Evolutionary conservation across 495 filamentous ascomycete genomes (phyloP).

Genomic region (Penicillium paxilli): DNA sequence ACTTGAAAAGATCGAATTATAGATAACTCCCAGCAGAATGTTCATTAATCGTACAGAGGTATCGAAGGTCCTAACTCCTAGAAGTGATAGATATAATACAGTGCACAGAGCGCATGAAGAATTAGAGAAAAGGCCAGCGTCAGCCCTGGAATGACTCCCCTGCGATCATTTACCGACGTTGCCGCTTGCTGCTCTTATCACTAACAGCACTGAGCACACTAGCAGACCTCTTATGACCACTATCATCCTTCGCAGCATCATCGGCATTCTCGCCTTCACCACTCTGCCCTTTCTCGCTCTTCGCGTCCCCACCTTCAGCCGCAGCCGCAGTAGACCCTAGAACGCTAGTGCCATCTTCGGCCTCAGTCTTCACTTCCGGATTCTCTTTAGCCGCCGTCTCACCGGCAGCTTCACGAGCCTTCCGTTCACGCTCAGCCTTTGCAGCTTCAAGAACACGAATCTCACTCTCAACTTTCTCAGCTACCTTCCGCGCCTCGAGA

Average conservation of each 20-base stretch:
- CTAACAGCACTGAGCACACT: conserved; percentile 69
- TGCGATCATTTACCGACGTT: conserved; percentile 59
- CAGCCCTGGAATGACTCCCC: too few species aligned
- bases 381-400: conserved; percentile 20
- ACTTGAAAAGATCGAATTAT: conserved; percentile 6
- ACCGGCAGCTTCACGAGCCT: conserved; percentile 23
- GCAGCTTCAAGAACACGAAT: conserved; percentile 67
- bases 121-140: background rate
- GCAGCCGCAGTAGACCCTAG: conserved; percentile 17
- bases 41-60: conserved; percentile 44
- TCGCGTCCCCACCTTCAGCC: background rate
- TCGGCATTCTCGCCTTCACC: conserved; percentile 17
- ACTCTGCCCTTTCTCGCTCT: conserved; percentile 4
- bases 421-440: conserved; percentile 60
- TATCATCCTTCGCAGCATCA: conserved; percentile 29
- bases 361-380: conserved; percentile 39
- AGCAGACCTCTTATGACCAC: conserved; percentile 67
- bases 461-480: conserved; percentile 85
- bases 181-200: conserved; percentile 70
- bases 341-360: conserved; percentile 28
- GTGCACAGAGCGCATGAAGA: background rate
- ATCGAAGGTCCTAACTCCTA: conserved; percentile 13
- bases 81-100: conserved; percentile 4
- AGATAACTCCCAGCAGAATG: conserved; percentile 15
- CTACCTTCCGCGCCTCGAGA: conserved; percentile 78